Evolutionary conservation across 176 grass and related monocot genomes (phyloP).

Genomic region (Bromus sterilis): DNA sequence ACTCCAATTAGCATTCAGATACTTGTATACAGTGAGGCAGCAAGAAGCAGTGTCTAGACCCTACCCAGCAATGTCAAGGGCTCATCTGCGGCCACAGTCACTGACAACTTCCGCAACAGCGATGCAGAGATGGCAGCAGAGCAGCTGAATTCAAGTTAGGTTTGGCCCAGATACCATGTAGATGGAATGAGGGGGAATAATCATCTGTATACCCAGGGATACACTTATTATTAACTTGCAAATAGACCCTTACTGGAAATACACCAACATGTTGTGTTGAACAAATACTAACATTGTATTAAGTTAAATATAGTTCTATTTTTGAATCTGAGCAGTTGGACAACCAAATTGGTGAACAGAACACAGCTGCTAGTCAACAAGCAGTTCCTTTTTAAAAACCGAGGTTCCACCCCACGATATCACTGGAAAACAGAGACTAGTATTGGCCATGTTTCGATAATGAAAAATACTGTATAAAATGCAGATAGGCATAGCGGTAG

Average conservation of each 20-base stretch:
- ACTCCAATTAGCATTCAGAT: not conserved
- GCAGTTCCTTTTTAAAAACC: not conserved
- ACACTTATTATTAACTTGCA: not conserved
- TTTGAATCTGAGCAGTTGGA: not conserved
- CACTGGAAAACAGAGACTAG: not conserved
- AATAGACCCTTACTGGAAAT: not conserved
- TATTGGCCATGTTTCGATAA: not conserved
- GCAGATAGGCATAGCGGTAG: not conserved
- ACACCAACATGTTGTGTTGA: not conserved
- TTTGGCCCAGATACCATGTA: not conserved
- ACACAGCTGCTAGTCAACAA: not conserved
- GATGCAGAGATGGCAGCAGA: not conserved
- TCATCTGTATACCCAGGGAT: not conserved
- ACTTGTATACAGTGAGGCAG: not conserved
- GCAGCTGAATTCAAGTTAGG: not conserved
- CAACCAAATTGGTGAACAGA: not conserved
- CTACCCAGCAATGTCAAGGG: not conserved
- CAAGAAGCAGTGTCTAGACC: not conserved
- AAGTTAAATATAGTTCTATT: not conserved
- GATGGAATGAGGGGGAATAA: not conserved
- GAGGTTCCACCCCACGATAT: not conserved
- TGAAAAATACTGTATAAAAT: not conserved
- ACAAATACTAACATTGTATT: not conserved
- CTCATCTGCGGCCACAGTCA: not conserved
- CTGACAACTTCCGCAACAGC: not conserved